Percentiles rank a stretch among this genome's conserved stretches.
Evolutionary conservation across 2,329 filamentous ascomycete species (phyloP).

Genomic region (Colletotrichum siamense): DNA sequence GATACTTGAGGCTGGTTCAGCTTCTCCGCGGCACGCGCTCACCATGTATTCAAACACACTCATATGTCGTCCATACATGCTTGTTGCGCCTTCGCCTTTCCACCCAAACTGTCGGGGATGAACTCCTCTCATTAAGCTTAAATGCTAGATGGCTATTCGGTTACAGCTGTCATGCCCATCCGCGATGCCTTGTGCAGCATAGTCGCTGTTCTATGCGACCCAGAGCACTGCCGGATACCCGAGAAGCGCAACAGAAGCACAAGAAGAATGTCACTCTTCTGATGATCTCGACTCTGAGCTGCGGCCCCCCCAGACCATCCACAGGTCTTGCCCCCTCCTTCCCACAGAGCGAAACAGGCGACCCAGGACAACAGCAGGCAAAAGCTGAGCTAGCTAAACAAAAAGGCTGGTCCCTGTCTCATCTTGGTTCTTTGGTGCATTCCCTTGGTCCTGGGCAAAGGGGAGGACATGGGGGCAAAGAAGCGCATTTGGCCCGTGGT

Average conservation of each 20-base stretch:
- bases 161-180: not conserved
- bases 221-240: constrained; percentile 16
- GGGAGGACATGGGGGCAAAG: not conserved
- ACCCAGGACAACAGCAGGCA: not conserved
- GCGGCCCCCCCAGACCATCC: not conserved
- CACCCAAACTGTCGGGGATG: not conserved
- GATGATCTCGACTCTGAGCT: not conserved
- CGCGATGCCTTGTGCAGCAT: constrained; percentile 5
- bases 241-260: not conserved
- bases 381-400: not conserved
- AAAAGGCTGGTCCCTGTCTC: not conserved
- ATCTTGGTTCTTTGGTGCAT: not conserved
- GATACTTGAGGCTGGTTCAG: not conserved
- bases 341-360: not conserved
- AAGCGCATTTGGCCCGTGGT: not conserved
- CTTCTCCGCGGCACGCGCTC: constrained; percentile 8
- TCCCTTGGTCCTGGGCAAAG: not conserved
- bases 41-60: not conserved
- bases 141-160: not conserved
- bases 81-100: not conserved
- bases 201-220: not conserved
- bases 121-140: constrained; percentile 16
- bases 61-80: not conserved
- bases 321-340: not conserved
- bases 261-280: not conserved